A percentile compares a stretch with the other conserved stretches of the same genome.
Evolutionary conservation across 108 stramenopile genomes (phyloP).

Genomic region (Skeletonema costatum): DNA sequence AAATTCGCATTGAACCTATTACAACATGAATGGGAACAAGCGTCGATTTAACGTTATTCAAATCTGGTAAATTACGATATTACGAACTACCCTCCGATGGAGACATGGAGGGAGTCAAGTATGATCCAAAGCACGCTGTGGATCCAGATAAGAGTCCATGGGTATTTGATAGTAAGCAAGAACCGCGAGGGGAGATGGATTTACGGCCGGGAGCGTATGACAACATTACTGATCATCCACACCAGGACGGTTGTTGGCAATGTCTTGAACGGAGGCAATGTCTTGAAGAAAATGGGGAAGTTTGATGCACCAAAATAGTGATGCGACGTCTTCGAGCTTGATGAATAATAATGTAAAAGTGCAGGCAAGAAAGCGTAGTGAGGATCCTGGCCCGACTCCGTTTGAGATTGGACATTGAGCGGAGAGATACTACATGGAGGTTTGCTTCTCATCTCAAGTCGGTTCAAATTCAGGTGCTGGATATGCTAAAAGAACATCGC

Average conservation of each 20-base stretch:
- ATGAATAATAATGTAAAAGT: conserved; percentile 11
- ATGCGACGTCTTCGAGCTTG: not conserved
- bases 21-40: conserved; percentile 47
- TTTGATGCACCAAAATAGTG: conserved; percentile 15
- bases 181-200: conserved; percentile 44
- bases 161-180: conserved; percentile 19
- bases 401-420: conserved; percentile 49
- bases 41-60: conserved; percentile 33
- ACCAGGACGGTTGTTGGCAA: too few relatives aligned
- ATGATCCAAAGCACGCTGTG: conserved; percentile 17
- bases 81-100: conserved; percentile 19
- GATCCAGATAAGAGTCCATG: conserved; percentile 26
- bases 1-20: conserved; percentile 40
- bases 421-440: conserved; percentile 51
- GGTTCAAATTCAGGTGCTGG: conserved; percentile 34
- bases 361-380: conserved; percentile 17
- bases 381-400: conserved; percentile 43
- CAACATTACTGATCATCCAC: not conserved
- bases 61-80: conserved; percentile 40
- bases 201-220: conserved; percentile 3
- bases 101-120: conserved; percentile 8
- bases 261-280: not conserved
- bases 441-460: conserved; percentile 54
- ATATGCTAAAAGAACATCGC: conserved; percentile 28
- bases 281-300: conserved; percentile 1